phyloP scores from a whole-genome alignment of 345 rosid species.

The Brassica nigra region DNA sequence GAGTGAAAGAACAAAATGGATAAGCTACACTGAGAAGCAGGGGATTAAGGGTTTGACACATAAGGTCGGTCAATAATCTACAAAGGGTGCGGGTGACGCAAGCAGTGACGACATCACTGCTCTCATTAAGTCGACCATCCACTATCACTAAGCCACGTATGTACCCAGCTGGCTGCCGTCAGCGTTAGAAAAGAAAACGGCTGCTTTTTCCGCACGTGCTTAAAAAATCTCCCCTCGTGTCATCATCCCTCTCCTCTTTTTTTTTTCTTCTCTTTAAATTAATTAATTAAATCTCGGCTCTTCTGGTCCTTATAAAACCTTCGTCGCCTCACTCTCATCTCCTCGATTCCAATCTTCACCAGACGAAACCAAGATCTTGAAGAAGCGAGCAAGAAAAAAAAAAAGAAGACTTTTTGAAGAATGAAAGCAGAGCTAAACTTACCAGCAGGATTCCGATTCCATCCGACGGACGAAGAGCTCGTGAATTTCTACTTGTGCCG shows the following conservation, averaged over 20 bases:
- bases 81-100: slow-evolving; percentile 37
- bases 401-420: background rate
- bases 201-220: slow-evolving; percentile 40
- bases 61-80: slow-evolving; percentile 37
- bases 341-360: slow-evolving; percentile 42
- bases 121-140: slow-evolving; percentile 21
- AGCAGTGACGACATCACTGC: slow-evolving; percentile 40
- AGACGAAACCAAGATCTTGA: background rate
- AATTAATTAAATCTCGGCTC: slow-evolving; percentile 2
- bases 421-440: slow-evolving; percentile 62
- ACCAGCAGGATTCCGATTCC: slow-evolving; percentile 95
- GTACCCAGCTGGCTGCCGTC: slow-evolving; percentile 41
- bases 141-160: slow-evolving; percentile 8
- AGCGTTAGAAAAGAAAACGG: slow-evolving; percentile 41
- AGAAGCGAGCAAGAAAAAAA: background rate
- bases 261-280: background rate
- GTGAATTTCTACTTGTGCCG: slow-evolving; percentile 73
- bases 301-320: slow-evolving; percentile 38
- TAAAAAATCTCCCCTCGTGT: slow-evolving; percentile 25
- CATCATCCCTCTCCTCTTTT: background rate
- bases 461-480: slow-evolving; percentile 91
- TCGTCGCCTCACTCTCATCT: slow-evolving; percentile 18
- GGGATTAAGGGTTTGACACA: slow-evolving; percentile 23
- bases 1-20: background rate
- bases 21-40: slow-evolving; percentile 20